Evolutionary conservation across 805 yeast species (phyloP).

Genomic region (Zygosaccharomyces rouxii): DNA sequence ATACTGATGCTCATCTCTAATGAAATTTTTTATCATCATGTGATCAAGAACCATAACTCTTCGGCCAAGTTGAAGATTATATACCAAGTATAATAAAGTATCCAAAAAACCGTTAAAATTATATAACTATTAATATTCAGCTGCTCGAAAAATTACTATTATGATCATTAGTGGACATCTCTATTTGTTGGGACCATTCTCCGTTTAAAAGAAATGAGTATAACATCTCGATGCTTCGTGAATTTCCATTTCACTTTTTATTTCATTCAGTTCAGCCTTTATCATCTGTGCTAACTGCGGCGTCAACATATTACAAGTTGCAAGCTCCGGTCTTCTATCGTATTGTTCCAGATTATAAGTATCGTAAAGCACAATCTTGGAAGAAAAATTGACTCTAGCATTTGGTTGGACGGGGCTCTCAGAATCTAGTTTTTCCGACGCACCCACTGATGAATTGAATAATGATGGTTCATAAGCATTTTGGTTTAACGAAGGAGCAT

Average conservation of each 20-base stretch:
- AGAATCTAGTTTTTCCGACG: constrained; percentile 5
- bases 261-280: constrained; percentile 74
- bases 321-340: constrained; percentile 88
- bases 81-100: not conserved
- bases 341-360: constrained; percentile 80
- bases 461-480: constrained; percentile 34
- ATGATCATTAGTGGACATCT: not conserved
- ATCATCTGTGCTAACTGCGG: constrained; percentile 83
- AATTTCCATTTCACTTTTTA: constrained; percentile 77
- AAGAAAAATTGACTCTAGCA: constrained; percentile 58
- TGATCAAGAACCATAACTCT: not conserved
- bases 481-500: constrained; percentile 53
- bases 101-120: not conserved
- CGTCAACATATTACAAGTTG: constrained; percentile 88
- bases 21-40: constrained; percentile 1
- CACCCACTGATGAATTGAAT: constrained; percentile 39
- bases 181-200: not conserved
- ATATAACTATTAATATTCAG: not conserved
- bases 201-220: constrained; percentile 70
- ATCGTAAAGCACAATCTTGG: constrained; percentile 77
- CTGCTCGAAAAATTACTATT: not conserved
- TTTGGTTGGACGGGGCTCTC: constrained; percentile 1
- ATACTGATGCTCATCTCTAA: not conserved
- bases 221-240: constrained; percentile 74
- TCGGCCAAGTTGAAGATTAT: not conserved